Evolutionary conservation across 1,139 yeast species (phyloP).

Genomic region (Zhuliangozyma blackwelliae): DNA sequence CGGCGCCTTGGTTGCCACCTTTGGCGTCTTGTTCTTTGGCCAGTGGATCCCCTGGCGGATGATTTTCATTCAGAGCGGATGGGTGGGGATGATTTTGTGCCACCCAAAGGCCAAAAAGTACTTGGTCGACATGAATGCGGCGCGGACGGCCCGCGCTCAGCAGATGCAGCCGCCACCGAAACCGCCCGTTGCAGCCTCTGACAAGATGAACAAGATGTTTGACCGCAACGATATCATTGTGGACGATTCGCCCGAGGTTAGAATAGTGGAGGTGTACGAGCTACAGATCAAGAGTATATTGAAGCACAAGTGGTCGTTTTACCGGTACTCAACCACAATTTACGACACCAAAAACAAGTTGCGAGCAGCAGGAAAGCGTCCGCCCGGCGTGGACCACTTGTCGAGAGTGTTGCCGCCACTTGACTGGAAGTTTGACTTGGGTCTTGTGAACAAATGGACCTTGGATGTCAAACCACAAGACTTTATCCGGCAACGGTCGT

Average conservation of each 20-base stretch:
- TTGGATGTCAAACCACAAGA: constrained; percentile 49
- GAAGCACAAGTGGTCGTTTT: constrained; percentile 53
- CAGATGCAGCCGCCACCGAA: too few species aligned
- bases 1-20: constrained; percentile 30
- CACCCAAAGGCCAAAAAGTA: constrained; percentile 55
- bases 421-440: constrained; percentile 68
- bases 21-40: constrained; percentile 48
- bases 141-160: constrained; percentile 5
- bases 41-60: constrained; percentile 65
- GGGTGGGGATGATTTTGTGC: constrained; percentile 46
- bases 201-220: constrained; percentile 13
- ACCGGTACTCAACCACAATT: constrained; percentile 31
- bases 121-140: constrained; percentile 15
- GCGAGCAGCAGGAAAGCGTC: constrained; percentile 55
- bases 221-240: constrained; percentile 52
- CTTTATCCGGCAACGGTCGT: constrained; percentile 52
- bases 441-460: constrained; percentile 59
- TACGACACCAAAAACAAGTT: constrained; percentile 50
- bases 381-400: constrained; percentile 59
- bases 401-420: constrained; percentile 61
- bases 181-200: not conserved
- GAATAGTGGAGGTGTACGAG: constrained; percentile 70
- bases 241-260: constrained; percentile 62
- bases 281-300: constrained; percentile 64
- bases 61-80: constrained; percentile 51